Base-by-base conservation (phyloP, 768 basidiomycete species). In the Krasilnikovozyma curviuscula region DNA sequence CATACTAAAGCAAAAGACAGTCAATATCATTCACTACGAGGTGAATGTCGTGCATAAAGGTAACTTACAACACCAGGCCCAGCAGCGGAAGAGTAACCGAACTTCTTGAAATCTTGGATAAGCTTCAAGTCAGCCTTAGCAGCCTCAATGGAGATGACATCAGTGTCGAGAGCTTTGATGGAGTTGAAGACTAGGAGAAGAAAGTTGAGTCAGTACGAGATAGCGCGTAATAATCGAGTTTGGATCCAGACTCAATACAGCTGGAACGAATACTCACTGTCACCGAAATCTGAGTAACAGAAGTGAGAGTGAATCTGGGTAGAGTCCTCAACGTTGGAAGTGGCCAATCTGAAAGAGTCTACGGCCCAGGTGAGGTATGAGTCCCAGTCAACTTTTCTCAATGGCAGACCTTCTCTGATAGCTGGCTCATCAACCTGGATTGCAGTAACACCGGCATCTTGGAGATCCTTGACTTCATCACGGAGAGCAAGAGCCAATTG, bases 371-470 rank as follows among this genome's bases (percentile, higher is more conserved):
- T 76, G 67, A 98, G 78, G 74, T 98, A 98, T 60, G 69, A 75
- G 59, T 85, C 79, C 93, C 93, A 97, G 69, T 98, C 93, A 55
- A 77, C 73, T 62, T 80, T 82, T 66, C 93, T 85, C 58, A 98
- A 82, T 58, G 93, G 93, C 48, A 98, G 73, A 67, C 93, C 93
- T 71, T 98, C 93, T 71, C 93, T 89, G 60, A 98, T 93, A 51
- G 93, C 93, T 49, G 93, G 93, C 71, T 98, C 93, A 57, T 98
- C 93, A 61, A 98, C 93, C 71, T 98, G 93, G 63, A 98, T 91
- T 61, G 91, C 93, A 57, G 79, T 77, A 67, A 98, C 95, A 53
- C 85, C 85, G 54, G 85, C 93, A 71, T 89, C 85, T 48, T 57
- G 60, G 59, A 97, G 83, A 70, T 98, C 93, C 56, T 86, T 57